A percentile compares a stretch with the other conserved stretches of the same genome.
These are phyloP conservation scores for Asterophora parasitica DNA, from an alignment of 768 basidiomycete species.

Conservation along the genomic window DNA sequence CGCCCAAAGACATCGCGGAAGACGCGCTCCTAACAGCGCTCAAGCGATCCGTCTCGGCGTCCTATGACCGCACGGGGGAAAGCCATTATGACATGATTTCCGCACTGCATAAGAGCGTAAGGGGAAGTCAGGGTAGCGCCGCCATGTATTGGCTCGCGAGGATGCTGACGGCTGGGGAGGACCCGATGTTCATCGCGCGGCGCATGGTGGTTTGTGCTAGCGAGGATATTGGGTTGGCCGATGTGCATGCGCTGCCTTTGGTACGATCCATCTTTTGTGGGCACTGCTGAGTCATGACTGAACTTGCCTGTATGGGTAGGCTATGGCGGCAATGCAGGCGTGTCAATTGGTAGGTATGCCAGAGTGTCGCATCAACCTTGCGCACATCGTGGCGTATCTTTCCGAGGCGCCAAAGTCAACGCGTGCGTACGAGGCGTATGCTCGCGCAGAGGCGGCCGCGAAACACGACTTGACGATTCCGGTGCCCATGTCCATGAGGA, in stretches of 20 bases:
- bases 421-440: conserved; percentile 74
- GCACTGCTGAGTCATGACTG: not conserved
- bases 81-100: conserved; percentile 78
- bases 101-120: conserved; percentile 78
- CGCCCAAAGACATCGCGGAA: conserved; percentile 37
- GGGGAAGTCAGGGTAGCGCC: conserved; percentile 71
- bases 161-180: conserved; percentile 78
- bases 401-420: conserved; percentile 83
- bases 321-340: conserved; percentile 56
- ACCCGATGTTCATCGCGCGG: conserved; percentile 71
- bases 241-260: conserved; percentile 70
- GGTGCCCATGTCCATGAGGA: conserved; percentile 71
- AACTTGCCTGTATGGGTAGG: conserved; percentile 32
- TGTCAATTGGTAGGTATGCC: conserved; percentile 77
- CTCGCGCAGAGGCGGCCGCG: conserved; percentile 59
- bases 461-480: conserved; percentile 45
- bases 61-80: conserved; percentile 77
- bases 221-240: conserved; percentile 82
- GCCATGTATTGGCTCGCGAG: conserved; percentile 88
- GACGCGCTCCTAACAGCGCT: conserved; percentile 50
- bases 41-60: conserved; percentile 56
- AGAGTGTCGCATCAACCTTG: conserved; percentile 73
- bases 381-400: conserved; percentile 73
- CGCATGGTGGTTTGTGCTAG: conserved; percentile 77
- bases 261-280: conserved; percentile 32